Conservation (phyloP, 352 stramenopile genomes). For the Detonula confervacea region DNA sequence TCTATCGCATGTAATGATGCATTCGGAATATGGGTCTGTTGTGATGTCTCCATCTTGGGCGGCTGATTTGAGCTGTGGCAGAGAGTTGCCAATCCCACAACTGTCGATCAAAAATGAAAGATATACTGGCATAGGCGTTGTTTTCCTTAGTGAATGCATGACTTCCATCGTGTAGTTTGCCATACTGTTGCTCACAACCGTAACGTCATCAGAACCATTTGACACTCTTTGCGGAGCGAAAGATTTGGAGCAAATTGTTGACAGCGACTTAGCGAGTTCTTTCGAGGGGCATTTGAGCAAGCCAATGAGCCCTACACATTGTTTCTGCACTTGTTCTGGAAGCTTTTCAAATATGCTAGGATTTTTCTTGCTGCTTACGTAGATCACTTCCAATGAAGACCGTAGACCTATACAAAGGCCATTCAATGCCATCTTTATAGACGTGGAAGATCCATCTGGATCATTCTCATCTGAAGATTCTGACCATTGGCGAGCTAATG, state of each 20-base stretch:
- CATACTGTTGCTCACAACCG: conserved; percentile 30
- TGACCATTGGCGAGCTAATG: conserved; percentile 47
- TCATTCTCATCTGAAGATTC: conserved; percentile 4
- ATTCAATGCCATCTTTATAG: conserved; percentile 26
- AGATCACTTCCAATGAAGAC: conserved; percentile 43
- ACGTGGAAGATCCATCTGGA: neutral
- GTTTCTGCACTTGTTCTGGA: conserved; percentile 60
- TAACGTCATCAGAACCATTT: neutral
- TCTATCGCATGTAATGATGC: conserved; percentile 44
- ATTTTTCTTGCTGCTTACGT: conserved; percentile 26
- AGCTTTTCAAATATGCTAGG: conserved; percentile 71
- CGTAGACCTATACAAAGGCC: conserved; percentile 46
- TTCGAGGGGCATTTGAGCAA: conserved; percentile 59
- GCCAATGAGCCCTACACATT: conserved; percentile 61
- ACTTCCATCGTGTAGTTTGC: conserved; percentile 61
- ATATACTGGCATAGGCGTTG: conserved; percentile 70
- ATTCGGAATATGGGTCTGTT: neutral
- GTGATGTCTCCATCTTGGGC: conserved; percentile 1
- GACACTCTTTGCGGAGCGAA: neutral
- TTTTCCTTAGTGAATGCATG: conserved; percentile 66
- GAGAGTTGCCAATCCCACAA: conserved; percentile 44
- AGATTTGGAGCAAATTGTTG: conserved; percentile 55
- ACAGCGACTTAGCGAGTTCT: conserved; percentile 43
- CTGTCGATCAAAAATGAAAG: conserved; percentile 71
- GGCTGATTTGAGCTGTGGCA: conserved; percentile 3